These are phyloP conservation scores for Amanita rimosa DNA, from an alignment of 768 basidiomycete species.

Conservation along the genomic window DNA sequence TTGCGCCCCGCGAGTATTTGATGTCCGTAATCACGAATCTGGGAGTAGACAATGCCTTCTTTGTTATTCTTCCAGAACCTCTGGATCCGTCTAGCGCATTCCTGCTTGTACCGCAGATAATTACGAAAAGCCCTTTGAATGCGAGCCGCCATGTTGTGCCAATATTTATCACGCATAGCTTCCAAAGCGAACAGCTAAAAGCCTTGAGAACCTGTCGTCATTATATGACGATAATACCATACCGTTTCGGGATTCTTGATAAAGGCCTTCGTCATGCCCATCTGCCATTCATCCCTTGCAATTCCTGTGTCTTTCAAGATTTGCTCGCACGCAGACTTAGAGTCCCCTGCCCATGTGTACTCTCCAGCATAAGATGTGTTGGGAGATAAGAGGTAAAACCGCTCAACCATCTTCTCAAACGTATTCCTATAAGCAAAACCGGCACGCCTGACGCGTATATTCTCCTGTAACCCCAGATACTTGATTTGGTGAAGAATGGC, in stretches of 20 bases:
- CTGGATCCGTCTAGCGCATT: conserved; percentile 91
- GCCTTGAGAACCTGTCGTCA: conserved; percentile 1
- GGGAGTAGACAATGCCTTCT: conserved; percentile 79
- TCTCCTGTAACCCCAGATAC: conserved; percentile 96
- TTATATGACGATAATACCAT: conserved; percentile 14
- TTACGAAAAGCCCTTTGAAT: conserved; percentile 97
- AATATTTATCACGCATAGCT: conserved; percentile 97
- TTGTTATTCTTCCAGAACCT: conserved; percentile 99
- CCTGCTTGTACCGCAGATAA: conserved; percentile 91
- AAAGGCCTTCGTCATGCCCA: conserved; percentile 97
- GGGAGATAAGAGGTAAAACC: conserved; percentile 93
- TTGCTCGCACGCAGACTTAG: conserved; percentile 83
- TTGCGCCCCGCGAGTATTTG: conserved; percentile 85
- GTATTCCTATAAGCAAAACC: conserved; percentile 98
- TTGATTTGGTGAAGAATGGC: conserved; percentile 98
- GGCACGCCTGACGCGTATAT: conserved; percentile 93
- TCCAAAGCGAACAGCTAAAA: conserved; percentile 89
- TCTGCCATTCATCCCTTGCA: conserved; percentile 96
- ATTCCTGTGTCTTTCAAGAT: conserved; percentile 96
- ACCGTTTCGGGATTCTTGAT: conserved; percentile 99
- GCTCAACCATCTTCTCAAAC: conserved; percentile 98
- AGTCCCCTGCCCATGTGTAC: conserved; percentile 90
- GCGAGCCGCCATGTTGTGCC: conserved; percentile 98
- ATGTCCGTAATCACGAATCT: conserved; percentile 91
- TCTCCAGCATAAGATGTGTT: conserved; percentile 97